Evolutionary conservation across 495 filamentous ascomycete species (phyloP).

Genomic region (Beverwykella pulmonaria): DNA sequence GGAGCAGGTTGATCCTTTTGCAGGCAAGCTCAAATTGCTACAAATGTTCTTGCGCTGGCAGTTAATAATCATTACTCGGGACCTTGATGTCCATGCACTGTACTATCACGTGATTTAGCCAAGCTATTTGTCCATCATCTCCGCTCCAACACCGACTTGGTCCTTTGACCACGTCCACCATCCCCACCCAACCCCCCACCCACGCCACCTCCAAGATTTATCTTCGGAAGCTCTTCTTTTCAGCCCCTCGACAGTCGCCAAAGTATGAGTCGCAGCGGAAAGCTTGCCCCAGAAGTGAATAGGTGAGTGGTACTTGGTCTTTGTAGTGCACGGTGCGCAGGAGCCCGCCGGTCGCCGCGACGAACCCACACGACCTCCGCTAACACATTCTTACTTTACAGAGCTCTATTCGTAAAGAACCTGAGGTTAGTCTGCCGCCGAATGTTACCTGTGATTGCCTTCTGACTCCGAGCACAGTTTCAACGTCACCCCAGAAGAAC

Average conservation of each 20-base stretch:
- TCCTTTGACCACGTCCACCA: constrained; percentile 2
- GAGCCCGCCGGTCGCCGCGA: constrained; percentile 25
- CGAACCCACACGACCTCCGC: constrained; percentile 24
- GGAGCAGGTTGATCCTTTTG: no score
- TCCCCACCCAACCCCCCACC: neutral
- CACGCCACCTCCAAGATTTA: neutral
- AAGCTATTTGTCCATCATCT: neutral
- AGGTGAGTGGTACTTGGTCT: constrained; percentile 60
- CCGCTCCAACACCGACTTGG: neutral
- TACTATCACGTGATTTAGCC: neutral
- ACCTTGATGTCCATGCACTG: no score
- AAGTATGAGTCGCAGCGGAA: constrained; percentile 80
- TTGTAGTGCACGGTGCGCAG: constrained; percentile 15
- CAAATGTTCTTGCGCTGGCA: no score
- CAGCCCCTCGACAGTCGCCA: constrained; percentile 32
- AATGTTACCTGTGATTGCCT: neutral
- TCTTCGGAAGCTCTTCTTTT: constrained; percentile 12
- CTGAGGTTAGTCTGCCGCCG: constrained; percentile 65
- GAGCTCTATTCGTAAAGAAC: constrained; percentile 98
- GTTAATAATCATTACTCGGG: no score
- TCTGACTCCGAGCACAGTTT: constrained; percentile 60
- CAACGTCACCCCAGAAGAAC: constrained; percentile 90
- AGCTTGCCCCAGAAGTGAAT: constrained; percentile 96
- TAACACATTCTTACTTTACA: constrained; percentile 44
- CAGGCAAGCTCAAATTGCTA: no score